Conservation (phyloP, 108 stramenopile species). For the Cyclotella distinguenda region DNA sequence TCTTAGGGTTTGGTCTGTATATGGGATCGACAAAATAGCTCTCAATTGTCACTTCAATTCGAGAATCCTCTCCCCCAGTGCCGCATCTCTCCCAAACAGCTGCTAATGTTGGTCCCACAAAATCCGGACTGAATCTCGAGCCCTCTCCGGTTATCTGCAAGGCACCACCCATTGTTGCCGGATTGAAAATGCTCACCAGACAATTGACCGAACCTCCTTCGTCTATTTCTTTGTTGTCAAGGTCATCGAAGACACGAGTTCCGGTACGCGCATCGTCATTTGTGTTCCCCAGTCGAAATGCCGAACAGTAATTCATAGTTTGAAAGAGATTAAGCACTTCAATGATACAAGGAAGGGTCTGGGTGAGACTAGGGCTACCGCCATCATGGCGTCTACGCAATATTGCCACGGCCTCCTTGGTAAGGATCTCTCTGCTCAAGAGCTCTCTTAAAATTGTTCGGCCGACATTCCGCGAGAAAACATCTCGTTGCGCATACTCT, state of each 20-base stretch:
- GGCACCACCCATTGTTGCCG: conserved; percentile 68
- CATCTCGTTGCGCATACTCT: conserved; percentile 60
- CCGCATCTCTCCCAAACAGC: conserved; percentile 69
- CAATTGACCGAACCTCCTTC: conserved; percentile 64
- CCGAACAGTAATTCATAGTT: conserved; percentile 45
- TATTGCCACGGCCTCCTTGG: conserved; percentile 17
- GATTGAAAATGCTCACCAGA: conserved; percentile 64
- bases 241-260: conserved; percentile 63
- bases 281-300: conserved; percentile 41
- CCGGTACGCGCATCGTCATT: conserved; percentile 45
- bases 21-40: conserved; percentile 83
- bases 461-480: conserved; percentile 62
- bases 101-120: conserved; percentile 70
- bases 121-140: conserved; percentile 78
- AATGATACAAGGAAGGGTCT: conserved; percentile 48
- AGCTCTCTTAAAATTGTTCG: conserved; percentile 36
- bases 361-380: conserved; percentile 29
- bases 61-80: background rate
- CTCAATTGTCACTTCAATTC: conserved; percentile 56
- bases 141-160: conserved; percentile 85
- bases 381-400: conserved; percentile 4
- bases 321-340: conserved; percentile 58
- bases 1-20: conserved; percentile 87
- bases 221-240: conserved; percentile 68
- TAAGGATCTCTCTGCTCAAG: conserved; percentile 15